Base-by-base conservation (phyloP, 2,329 filamentous ascomycete genomes). In the Penicillium sp. region DNA sequence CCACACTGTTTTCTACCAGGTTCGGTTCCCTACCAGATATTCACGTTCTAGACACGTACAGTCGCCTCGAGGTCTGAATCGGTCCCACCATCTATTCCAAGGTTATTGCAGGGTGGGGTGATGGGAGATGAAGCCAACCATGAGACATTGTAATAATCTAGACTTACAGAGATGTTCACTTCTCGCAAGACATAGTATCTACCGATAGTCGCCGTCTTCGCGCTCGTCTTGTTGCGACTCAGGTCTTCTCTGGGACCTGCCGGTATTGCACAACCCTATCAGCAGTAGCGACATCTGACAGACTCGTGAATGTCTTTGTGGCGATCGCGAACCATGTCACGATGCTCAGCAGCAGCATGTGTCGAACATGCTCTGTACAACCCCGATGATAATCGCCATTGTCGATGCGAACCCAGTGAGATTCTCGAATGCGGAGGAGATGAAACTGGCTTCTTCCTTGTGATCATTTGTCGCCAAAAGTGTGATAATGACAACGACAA, bases 361-460 rank as follows among this genome's bases (percentile, higher is more conserved):
- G 23, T 74, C 75, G 46, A 78, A 79, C 0, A 72, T 72, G 36
- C 71, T 70, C 51, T 80, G 76, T 1, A 80, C 58, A 9, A 80
- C 70, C 1, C 77, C 77, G 16, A 80, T 60, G 16, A 79, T 72
- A 0, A 74, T 72, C 2, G 73, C 69, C 61, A 78, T 79, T 0
- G 70, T 64, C 7, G 66, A 60, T 8, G 68, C 69, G 55, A 77
- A 78, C 2, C 78, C 78, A 0, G 76, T 77, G 35, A 71, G 69
- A 47, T 79, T 79, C 46, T 77, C 72, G 46, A 80, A 79, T n/a
- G 76, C 71, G 14, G 58, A 55, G 55, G 80, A 80, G 8, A 81
- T 78, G 50, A 80, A 80, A 20, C 66, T 68, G 3, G 77, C 68
- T 0, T 70, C 62, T 49, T 78, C 75, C 52, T 79, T 79, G 52